phyloP scores from a whole-genome alignment of 2,329 filamentous ascomycete genomes.

The Clarireedia homoeocarpa region DNA sequence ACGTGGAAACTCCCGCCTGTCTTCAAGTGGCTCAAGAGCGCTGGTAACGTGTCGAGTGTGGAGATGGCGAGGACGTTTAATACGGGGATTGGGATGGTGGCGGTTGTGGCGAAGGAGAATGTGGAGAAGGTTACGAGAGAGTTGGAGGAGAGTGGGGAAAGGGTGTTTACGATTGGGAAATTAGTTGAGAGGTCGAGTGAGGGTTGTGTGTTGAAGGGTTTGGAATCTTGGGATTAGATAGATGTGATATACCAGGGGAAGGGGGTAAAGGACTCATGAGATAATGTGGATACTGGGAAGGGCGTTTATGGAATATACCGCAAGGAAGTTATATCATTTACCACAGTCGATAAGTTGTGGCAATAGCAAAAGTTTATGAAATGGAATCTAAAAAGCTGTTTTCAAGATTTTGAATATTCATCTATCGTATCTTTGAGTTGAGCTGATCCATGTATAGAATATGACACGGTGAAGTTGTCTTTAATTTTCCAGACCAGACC shows the following conservation, averaged over 20 bases:
- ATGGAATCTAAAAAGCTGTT: too few relatives aligned
- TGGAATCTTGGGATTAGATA: constrained; percentile 31
- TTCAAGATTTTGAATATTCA: too few relatives aligned
- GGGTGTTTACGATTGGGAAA: constrained; percentile 66
- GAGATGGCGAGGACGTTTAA: constrained; percentile 96
- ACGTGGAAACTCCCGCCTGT: constrained; percentile 71
- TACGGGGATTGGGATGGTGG: constrained; percentile 88
- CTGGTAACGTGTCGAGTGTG: constrained; percentile 59
- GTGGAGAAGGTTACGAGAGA: constrained; percentile 51
- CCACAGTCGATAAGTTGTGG: too few relatives aligned
- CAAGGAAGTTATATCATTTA: too few relatives aligned
- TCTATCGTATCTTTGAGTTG: too few relatives aligned
- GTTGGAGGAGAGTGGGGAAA: constrained; percentile 64
- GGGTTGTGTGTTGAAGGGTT: constrained; percentile 55
- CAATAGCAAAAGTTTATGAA: too few relatives aligned
- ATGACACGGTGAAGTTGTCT: too few relatives aligned
- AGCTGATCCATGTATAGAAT: too few relatives aligned
- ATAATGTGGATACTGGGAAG: not conserved
- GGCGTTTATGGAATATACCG: not conserved
- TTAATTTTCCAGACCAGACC: too few relatives aligned
- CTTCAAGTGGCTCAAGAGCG: constrained; percentile 76
- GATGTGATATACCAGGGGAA: not conserved
- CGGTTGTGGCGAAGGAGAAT: constrained; percentile 63
- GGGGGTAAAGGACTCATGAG: not conserved
- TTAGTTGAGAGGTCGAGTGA: constrained; percentile 51